phyloP scores from a whole-genome alignment of 495 filamentous ascomycete species.

The Xylaria sp. region DNA sequence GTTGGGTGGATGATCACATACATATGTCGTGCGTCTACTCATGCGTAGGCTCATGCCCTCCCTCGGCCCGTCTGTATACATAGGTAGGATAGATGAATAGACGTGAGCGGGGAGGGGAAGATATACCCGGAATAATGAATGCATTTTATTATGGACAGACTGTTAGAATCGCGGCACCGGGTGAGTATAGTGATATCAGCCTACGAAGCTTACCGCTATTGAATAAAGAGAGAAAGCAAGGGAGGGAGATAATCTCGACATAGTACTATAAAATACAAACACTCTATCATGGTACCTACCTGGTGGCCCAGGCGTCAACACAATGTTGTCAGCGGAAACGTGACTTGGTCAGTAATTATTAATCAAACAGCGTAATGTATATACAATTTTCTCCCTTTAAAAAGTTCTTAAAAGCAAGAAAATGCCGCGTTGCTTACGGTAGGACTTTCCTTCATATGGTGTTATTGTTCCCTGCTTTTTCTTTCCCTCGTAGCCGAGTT shows the following conservation, averaged over 20 bases:
- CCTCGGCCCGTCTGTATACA: background rate
- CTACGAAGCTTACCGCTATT: background rate
- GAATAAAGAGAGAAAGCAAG: background rate
- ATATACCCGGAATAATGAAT: background rate
- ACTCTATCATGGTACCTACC: background rate
- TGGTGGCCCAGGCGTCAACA: background rate
- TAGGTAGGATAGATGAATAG: background rate
- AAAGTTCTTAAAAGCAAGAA: background rate
- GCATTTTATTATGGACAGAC: background rate
- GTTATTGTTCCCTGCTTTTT: background rate
- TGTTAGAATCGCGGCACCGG: background rate
- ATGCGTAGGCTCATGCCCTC: background rate
- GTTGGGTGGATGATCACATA: background rate
- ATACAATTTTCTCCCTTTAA: background rate
- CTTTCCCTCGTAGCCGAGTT: too few species aligned
- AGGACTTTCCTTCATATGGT: background rate
- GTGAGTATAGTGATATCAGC: background rate
- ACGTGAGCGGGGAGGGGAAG: background rate
- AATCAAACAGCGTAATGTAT: background rate
- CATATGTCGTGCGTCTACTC: background rate
- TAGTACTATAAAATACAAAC: background rate
- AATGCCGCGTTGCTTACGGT: background rate
- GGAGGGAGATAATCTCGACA: background rate
- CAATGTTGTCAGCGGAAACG: background rate
- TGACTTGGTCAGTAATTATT: background rate